These are phyloP conservation scores for Suillus americanus DNA, from an alignment of 768 basidiomycete species.

Conservation along the genomic window DNA sequence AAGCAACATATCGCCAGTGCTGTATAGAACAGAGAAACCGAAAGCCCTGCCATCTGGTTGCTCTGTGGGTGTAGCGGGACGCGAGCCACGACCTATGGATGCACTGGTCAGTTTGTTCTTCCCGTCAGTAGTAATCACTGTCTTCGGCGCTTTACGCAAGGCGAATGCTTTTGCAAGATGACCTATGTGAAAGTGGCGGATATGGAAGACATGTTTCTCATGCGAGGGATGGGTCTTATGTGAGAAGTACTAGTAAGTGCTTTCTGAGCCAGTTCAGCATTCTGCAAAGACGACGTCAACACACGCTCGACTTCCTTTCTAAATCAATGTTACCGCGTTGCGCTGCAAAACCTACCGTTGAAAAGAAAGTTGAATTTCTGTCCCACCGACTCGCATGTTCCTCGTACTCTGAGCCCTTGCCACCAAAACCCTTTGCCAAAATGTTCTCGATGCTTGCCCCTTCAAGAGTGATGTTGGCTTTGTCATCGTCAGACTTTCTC, in stretches of 20 bases:
- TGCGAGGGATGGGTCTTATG: slow-evolving; percentile 3
- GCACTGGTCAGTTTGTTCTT: no score
- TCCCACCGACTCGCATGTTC: no score
- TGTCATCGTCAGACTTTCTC: no score
- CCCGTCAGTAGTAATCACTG: slow-evolving; percentile 27
- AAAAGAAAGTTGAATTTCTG: slow-evolving; percentile 85
- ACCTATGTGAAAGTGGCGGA: no score
- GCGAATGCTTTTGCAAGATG: slow-evolving; percentile 33
- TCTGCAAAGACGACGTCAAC: no score
- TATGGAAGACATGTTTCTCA: slow-evolving; percentile 27
- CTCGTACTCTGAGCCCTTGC: slow-evolving; percentile 78
- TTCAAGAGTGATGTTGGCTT: no score
- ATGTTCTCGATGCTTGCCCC: slow-evolving; percentile 64
- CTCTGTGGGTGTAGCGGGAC: slow-evolving; percentile 8
- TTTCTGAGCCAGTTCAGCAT: no score
- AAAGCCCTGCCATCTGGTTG: not conserved
- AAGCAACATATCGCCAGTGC: no score
- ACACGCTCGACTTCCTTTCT: no score
- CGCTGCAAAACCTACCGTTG: slow-evolving; percentile 37
- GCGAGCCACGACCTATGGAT: slow-evolving; percentile 8
- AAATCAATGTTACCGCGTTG: no score
- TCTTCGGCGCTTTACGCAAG: slow-evolving; percentile 76
- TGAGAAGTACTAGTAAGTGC: no score
- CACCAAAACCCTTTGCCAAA: slow-evolving; percentile 82
- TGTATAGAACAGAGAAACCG: no score